Evolutionary conservation across 1,284 basidiomycete species (phyloP).

Genomic region (Meira miltonrushii): DNA sequence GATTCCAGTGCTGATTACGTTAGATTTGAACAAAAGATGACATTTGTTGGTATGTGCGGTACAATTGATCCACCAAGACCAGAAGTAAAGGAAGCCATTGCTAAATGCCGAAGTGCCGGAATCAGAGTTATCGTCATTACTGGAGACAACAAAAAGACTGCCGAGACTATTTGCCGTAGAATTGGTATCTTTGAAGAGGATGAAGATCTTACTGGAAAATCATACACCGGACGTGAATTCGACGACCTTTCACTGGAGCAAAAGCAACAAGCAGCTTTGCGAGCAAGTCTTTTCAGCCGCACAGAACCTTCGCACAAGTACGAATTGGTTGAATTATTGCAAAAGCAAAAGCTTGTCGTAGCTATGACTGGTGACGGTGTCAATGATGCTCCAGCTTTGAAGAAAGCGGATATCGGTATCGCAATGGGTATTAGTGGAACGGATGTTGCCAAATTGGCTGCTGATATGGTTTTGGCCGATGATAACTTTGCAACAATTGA

Average conservation of each 20-base stretch:
- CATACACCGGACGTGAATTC: slow-evolving; percentile 87
- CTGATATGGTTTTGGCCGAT: slow-evolving; percentile 56
- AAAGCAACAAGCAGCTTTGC: slow-evolving; percentile 76
- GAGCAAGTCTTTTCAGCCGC: slow-evolving; percentile 81
- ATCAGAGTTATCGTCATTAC: slow-evolving; percentile 97
- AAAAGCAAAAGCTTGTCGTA: slow-evolving; percentile 85
- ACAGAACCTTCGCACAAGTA: slow-evolving; percentile 94
- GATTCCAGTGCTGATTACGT: slow-evolving; percentile 67
- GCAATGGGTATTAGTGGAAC: slow-evolving; percentile 55
- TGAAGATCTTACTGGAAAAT: slow-evolving; percentile 66
- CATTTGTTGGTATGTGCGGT: slow-evolving; percentile 89
- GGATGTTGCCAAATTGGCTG: slow-evolving; percentile 54
- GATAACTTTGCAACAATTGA: slow-evolving; percentile 57
- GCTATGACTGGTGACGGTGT: slow-evolving; percentile 67
- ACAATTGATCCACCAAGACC: slow-evolving; percentile 98
- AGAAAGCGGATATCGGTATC: slow-evolving; percentile 55
- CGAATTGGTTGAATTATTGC: slow-evolving; percentile 90
- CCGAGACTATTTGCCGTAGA: slow-evolving; percentile 90
- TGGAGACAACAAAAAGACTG: slow-evolving; percentile 96
- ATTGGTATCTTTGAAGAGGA: slow-evolving; percentile 86
- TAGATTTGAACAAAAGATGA: slow-evolving; percentile 72
- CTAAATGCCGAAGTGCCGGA: slow-evolving; percentile 84
- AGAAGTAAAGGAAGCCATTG: slow-evolving; percentile 80
- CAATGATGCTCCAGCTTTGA: slow-evolving; percentile 56
- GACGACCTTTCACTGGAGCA: slow-evolving; percentile 74